Percentiles rank a stretch among this genome's conserved stretches.
These are phyloP conservation scores for Schwanniomyces polymorphus DNA, from an alignment of 805 yeast genomes.

Conservation along the genomic window DNA sequence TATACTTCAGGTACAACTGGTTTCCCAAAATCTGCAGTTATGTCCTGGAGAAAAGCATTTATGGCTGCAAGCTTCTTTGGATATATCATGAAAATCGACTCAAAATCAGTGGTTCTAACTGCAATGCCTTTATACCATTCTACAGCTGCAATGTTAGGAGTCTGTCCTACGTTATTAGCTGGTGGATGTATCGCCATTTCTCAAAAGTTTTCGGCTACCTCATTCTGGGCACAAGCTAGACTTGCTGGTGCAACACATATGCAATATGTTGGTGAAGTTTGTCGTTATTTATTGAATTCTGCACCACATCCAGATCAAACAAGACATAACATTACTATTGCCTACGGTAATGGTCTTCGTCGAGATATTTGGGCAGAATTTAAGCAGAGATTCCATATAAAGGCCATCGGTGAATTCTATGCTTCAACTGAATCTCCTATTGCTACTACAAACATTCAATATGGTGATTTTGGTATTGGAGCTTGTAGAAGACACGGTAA, in stretches of 20 bases:
- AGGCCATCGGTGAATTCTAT: slow-evolving; percentile 84
- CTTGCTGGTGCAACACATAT: slow-evolving; percentile 71
- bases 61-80: slow-evolving; percentile 74
- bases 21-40: slow-evolving; percentile 87
- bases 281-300: slow-evolving; percentile 76
- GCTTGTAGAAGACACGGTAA: slow-evolving; percentile 83
- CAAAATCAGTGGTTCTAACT: slow-evolving; percentile 65
- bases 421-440: slow-evolving; percentile 93
- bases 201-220: slow-evolving; percentile 76
- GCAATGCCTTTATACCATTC: slow-evolving; percentile 97
- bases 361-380: slow-evolving; percentile 85
- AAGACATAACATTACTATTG: slow-evolving; percentile 61
- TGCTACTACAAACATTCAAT: slow-evolving; percentile 79
- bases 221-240: slow-evolving; percentile 88
- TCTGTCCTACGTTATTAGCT: slow-evolving; percentile 59
- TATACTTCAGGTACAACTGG: slow-evolving; percentile 97
- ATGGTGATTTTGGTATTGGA: slow-evolving; percentile 79
- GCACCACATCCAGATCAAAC: slow-evolving; percentile 66
- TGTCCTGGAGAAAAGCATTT: slow-evolving; percentile 85
- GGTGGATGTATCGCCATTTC: slow-evolving; percentile 82
- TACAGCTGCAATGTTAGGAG: slow-evolving; percentile 86
- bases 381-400: slow-evolving; percentile 72
- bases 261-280: slow-evolving; percentile 94
- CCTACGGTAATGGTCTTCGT: slow-evolving; percentile 90
- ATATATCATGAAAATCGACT: slow-evolving; percentile 59